Evolutionary conservation across 2,329 filamentous ascomycete species (phyloP).

Genomic region (Apiospora kogelbergensis): DNA sequence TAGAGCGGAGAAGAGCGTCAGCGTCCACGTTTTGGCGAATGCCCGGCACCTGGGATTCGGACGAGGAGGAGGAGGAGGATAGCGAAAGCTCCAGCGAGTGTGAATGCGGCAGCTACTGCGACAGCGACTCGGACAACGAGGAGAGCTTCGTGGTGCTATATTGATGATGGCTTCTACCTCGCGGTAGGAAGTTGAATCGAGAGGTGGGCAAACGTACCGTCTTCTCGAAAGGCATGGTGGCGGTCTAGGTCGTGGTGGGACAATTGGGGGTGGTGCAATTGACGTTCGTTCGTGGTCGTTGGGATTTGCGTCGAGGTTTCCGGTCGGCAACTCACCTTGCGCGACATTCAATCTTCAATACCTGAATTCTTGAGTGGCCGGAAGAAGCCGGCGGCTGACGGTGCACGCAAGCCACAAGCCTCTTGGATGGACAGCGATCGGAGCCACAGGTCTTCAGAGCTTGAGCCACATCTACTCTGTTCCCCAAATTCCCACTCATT

Average conservation of each 20-base stretch:
- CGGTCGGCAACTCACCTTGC: background rate
- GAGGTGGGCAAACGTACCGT: background rate
- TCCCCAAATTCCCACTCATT: background rate
- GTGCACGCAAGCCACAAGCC: conserved; percentile 13
- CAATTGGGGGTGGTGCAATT: conserved; percentile 7
- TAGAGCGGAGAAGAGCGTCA: background rate
- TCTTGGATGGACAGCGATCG: background rate
- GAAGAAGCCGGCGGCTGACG: conserved; percentile 7
- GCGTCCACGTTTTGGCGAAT: background rate
- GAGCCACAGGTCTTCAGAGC: background rate
- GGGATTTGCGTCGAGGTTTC: background rate
- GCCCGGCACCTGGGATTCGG: background rate
- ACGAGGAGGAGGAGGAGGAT: background rate
- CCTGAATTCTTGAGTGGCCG: background rate
- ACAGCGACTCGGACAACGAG: background rate
- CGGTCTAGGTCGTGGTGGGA: background rate
- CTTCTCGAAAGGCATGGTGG: conserved; percentile 6
- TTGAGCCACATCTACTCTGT: background rate
- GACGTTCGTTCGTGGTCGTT: background rate
- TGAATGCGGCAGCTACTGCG: background rate
- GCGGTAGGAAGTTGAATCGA: too few relatives aligned
- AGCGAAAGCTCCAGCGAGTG: background rate
- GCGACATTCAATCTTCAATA: conserved; percentile 6
- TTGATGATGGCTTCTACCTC: background rate
- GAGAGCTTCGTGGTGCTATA: background rate